Conservation (phyloP, 2,329 filamentous ascomycete species). For the Fusarium scirpi region DNA sequence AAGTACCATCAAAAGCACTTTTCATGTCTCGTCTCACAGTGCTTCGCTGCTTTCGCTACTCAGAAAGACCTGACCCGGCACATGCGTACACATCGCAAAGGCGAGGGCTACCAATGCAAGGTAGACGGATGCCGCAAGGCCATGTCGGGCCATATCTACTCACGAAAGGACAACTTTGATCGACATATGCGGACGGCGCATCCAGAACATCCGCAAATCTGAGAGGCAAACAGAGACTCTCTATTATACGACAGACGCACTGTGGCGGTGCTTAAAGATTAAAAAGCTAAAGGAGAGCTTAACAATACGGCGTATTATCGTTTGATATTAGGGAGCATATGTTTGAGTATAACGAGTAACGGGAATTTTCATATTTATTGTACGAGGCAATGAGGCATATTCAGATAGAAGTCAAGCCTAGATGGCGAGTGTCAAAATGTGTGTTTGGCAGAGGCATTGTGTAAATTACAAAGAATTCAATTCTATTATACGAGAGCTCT, state of each 20-base stretch:
- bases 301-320: slow-evolving; percentile 18
- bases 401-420: slow-evolving; percentile 10
- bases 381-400: slow-evolving; percentile 18
- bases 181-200: slow-evolving; percentile 48
- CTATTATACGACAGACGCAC: slow-evolving; percentile 34
- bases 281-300: slow-evolving; percentile 20
- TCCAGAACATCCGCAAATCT: slow-evolving; percentile 42
- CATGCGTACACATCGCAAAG: slow-evolving; percentile 45
- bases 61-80: slow-evolving; percentile 46
- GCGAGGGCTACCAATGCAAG: slow-evolving; percentile 44
- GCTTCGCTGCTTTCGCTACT: slow-evolving; percentile 45
- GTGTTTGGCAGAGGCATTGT: neutral
- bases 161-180: slow-evolving; percentile 47
- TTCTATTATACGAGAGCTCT: neutral
- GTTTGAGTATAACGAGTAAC: slow-evolving; percentile 22
- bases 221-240: slow-evolving; percentile 40
- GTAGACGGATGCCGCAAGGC: slow-evolving; percentile 47
- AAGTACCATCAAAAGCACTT: slow-evolving; percentile 49
- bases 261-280: slow-evolving; percentile 1
- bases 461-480: slow-evolving; percentile 3
- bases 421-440: slow-evolving; percentile 4
- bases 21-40: slow-evolving; percentile 43
- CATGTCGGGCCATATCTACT: slow-evolving; percentile 46
- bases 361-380: slow-evolving; percentile 10
- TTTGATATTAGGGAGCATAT: slow-evolving; percentile 17